Evolutionary conservation across 2,329 filamentous ascomycete species (phyloP), one percentile per base, ranked within the genome.

Genomic region (Talaromyces funiculosus): DNA sequence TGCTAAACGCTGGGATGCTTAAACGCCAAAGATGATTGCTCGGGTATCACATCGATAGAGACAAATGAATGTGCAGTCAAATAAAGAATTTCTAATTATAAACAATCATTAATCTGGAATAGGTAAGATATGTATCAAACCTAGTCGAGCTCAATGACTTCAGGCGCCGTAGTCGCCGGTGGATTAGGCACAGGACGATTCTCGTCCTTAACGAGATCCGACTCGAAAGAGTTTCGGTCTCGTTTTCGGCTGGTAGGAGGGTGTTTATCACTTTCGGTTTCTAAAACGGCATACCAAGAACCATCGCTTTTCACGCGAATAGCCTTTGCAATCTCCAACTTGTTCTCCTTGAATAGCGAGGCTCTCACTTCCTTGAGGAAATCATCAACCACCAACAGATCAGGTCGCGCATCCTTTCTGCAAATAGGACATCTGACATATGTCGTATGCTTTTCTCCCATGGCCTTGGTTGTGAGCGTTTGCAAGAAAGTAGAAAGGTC

Each of bases 401-500:
- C 78, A 0, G 93, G 94, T 14, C 92, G 83, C 10, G 89, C 91
- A 72, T 97, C 92, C 33, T 77, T 78, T 26, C 81, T 80, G 72
- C 93, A 97, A 31, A 96, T 85, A 0, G 94, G 94, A 67, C 94
- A 99, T n/a, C 57, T 49, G 20, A 60, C n/a, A 29, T 62, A 62
- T 18, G 47, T 47, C 31, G 57, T 43, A 22, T 47, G 57, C 64
- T 84, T 88, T 92, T 92, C 97, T 58, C 81, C 80, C 40, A 71
- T 66, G 54, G 71, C 57, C 43, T 72, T 75, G 24, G 71, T 73
- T 22, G 67, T 71, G 16, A 90, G 85, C 4, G 88, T 90, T 14
- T 80, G 73, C 8, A 99, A 82, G 78, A 90, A 97, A 0, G 84
- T 92, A 20, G 89, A 83, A 7, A 97, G 84, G 71, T 97, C 93